Evolutionary conservation across 305 asterid genomes (phyloP).

Genomic region (Solanum aculeatissimum): DNA sequence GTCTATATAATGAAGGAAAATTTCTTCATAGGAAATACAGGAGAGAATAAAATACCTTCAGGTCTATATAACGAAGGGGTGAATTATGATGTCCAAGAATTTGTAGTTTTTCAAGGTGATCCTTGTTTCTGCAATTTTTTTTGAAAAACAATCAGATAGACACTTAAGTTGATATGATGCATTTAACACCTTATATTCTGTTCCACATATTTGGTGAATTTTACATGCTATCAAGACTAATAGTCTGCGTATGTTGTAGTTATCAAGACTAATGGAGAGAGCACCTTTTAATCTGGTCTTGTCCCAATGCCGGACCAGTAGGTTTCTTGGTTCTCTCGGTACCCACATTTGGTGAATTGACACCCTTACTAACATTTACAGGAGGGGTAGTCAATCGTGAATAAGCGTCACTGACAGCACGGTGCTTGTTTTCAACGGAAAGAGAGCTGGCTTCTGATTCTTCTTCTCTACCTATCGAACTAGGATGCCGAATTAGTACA

Average conservation of each 20-base stretch:
- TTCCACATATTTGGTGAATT: not conserved
- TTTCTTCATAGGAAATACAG: not conserved
- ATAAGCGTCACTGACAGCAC: constrained; percentile 27
- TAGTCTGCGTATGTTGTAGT: not conserved
- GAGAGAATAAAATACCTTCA: constrained; percentile 49
- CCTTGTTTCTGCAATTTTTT: constrained; percentile 55
- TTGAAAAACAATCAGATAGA: not conserved
- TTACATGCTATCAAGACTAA: not conserved
- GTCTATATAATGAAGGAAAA: constrained; percentile 35
- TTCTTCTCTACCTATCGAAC: constrained; percentile 65
- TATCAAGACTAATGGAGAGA: constrained; percentile 4
- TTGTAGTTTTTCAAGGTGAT: constrained; percentile 55
- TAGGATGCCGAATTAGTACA: constrained; percentile 91
- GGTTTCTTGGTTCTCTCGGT: constrained; percentile 42
- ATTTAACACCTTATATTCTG: not conserved
- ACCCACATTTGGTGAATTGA: constrained; percentile 10
- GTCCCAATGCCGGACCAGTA: constrained; percentile 21
- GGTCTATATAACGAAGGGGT: constrained; percentile 50
- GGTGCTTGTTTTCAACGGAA: constrained; percentile 74
- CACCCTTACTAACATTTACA: constrained; percentile 21
- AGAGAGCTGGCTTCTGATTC: constrained; percentile 98
- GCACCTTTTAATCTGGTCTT: constrained; percentile 60
- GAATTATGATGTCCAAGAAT: constrained; percentile 66
- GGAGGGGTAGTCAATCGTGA: constrained; percentile 35
- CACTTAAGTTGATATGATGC: not conserved